Evolutionary conservation across 495 filamentous ascomycete species (phyloP).

Genomic region (Penicillium soppii): DNA sequence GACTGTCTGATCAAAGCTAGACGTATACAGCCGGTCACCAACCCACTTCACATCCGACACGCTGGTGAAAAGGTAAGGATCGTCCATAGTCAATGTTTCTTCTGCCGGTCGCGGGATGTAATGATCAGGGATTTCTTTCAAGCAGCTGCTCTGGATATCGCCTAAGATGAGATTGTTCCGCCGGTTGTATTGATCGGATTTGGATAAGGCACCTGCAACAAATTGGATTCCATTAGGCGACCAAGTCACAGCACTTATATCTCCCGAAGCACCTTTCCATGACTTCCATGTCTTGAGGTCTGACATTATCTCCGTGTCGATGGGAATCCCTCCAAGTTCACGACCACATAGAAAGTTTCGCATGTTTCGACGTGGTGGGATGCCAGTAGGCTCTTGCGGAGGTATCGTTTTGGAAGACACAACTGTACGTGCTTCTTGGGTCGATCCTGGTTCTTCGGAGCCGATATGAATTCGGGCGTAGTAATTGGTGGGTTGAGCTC

Average conservation of each 20-base stretch:
- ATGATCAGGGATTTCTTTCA: conserved; percentile 72
- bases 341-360: conserved; percentile 24
- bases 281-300: conserved; percentile 34
- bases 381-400: neutral
- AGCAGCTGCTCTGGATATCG: conserved; percentile 48
- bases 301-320: conserved; percentile 19
- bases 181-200: conserved; percentile 79
- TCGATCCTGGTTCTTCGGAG: neutral
- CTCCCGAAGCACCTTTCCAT: conserved; percentile 55
- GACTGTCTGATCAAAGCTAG: conserved; percentile 77
- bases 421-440: neutral
- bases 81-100: conserved; percentile 54
- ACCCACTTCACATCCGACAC: conserved; percentile 76
- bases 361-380: conserved; percentile 4
- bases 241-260: conserved; percentile 50
- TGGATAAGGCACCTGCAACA: conserved; percentile 66
- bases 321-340: conserved; percentile 20
- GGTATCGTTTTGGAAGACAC: neutral
- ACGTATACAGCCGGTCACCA: conserved; percentile 64
- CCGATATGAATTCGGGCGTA: conserved; percentile 11
- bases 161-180: conserved; percentile 75
- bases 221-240: conserved; percentile 48
- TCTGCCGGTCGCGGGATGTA: conserved; percentile 57
- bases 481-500: conserved; percentile 25
- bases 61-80: conserved; percentile 72